Percentiles rank a stretch among this genome's conserved stretches.
Evolutionary conservation across 345 rosid genomes (phyloP).

Genomic region (Eucalyptus decipiens): DNA sequence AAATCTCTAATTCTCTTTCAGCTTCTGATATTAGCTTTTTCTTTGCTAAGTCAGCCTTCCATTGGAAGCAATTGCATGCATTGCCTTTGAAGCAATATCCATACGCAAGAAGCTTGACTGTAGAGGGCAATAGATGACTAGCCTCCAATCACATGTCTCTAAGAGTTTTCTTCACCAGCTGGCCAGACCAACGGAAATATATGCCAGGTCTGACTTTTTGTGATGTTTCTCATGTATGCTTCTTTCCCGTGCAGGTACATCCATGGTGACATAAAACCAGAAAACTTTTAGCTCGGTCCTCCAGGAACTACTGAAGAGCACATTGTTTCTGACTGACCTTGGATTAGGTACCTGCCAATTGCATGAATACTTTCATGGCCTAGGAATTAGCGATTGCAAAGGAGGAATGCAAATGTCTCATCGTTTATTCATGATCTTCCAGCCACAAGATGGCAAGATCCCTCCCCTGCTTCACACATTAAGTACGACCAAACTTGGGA

Average conservation of each 20-base stretch:
- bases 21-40: background rate
- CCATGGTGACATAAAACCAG: background rate
- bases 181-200: background rate
- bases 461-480: background rate
- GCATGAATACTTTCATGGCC: background rate
- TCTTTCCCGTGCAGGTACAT: background rate
- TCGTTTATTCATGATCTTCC: background rate
- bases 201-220: background rate
- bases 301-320: background rate
- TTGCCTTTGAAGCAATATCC: constrained; percentile 35
- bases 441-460: background rate
- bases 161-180: background rate
- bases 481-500: background rate
- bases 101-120: constrained; percentile 33
- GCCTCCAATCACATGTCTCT: background rate
- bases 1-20: background rate
- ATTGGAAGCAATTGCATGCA: constrained; percentile 35
- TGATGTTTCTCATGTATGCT: background rate
- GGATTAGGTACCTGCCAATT: background rate
- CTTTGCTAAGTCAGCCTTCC: constrained; percentile 20
- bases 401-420: background rate
- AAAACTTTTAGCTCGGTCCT: background rate
- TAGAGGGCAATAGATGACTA: constrained; percentile 11
- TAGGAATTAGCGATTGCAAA: background rate
- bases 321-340: background rate